phyloP scores from a whole-genome alignment of 192 early-diverging fungal genomes.

The Backusella luteola region DNA sequence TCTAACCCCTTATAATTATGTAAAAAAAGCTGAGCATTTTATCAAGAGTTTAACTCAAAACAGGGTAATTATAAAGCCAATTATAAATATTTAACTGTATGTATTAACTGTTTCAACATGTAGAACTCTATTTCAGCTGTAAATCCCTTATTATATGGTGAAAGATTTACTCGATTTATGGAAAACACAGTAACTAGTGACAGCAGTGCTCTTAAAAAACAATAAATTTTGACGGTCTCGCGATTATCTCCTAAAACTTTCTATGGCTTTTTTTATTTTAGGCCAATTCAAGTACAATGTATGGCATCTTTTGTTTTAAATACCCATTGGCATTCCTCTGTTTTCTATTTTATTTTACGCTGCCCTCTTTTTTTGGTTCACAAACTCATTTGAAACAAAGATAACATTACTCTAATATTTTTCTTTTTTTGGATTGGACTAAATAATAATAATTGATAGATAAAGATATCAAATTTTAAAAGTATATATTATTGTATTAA shows the following conservation, averaged over 20 bases:
- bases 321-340: no score
- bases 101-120: neutral
- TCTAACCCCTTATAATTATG: constrained; percentile 86
- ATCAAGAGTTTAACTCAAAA: constrained; percentile 83
- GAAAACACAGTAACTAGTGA: constrained; percentile 3
- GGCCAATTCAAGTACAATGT: no score
- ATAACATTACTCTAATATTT: no score
- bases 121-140: constrained; percentile 77
- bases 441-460: no score
- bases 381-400: no score
- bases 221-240: neutral
- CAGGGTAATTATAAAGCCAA: constrained; percentile 33
- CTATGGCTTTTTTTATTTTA: no score
- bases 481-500: neutral
- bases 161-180: constrained; percentile 89
- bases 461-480: no score
- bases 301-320: no score
- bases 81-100: neutral
- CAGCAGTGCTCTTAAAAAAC: neutral
- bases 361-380: no score
- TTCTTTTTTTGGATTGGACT: no score
- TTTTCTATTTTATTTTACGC: no score
- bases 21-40: constrained; percentile 85
- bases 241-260: no score
- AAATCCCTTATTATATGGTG: constrained; percentile 80